Evolutionary conservation across 164 flowering plant species (phyloP).

Genomic region (Annona squamosa): DNA sequence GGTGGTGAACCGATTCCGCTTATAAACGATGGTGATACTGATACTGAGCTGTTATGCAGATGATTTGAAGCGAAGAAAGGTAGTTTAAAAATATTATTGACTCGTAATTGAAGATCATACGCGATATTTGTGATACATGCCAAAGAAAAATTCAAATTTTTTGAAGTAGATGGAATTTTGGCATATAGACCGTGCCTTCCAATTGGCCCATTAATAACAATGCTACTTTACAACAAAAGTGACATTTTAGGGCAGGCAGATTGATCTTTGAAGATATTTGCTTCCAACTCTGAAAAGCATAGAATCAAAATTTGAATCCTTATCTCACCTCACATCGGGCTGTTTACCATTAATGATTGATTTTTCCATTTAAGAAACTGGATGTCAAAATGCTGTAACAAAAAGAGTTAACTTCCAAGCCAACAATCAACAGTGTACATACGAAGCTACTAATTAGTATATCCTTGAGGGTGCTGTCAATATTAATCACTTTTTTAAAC

Average conservation of each 20-base stretch:
- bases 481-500: too few species aligned
- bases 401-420: too few species aligned
- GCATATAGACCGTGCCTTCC: background rate
- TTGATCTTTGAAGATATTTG: too few species aligned
- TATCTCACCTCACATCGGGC: too few species aligned
- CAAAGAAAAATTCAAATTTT: background rate
- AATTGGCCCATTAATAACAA: background rate
- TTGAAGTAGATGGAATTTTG: background rate
- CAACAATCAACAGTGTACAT: too few species aligned
- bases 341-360: too few species aligned
- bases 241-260: background rate
- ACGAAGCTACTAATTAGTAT: too few species aligned
- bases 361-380: too few species aligned
- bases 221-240: background rate
- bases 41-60: background rate
- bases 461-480: too few species aligned
- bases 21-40: background rate
- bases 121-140: background rate
- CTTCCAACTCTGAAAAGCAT: too few species aligned
- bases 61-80: background rate
- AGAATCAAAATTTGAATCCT: too few species aligned
- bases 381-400: too few species aligned
- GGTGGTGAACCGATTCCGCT: background rate
- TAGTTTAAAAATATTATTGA: background rate
- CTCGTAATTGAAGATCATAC: background rate